Percentiles rank a stretch among this genome's conserved stretches.
phyloP scores from a whole-genome alignment of 805 yeast species.

The Wickerhamomyces silvicola region DNA sequence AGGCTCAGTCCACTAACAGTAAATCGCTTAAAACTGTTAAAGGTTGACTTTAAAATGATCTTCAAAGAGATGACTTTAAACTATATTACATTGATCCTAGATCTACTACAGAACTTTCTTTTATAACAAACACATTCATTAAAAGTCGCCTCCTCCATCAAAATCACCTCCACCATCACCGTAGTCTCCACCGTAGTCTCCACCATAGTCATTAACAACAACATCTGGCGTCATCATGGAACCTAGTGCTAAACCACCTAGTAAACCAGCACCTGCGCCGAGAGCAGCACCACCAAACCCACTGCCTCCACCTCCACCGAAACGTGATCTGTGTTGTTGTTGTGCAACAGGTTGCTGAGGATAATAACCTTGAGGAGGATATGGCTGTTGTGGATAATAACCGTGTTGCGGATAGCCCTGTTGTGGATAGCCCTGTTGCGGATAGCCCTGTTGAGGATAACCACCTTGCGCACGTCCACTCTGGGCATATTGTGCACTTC shows the following conservation, averaged over 20 bases:
- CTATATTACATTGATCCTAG: too few species aligned
- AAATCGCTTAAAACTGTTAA: too few species aligned
- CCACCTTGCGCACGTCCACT: too few species aligned
- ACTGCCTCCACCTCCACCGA: conserved; percentile 25
- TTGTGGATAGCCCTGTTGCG: conserved; percentile 17
- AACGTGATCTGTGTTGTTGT: conserved; percentile 26
- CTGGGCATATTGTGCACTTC: too few species aligned
- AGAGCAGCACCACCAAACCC: conserved; percentile 19
- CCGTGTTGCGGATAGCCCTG: conserved; percentile 18
- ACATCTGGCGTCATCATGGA: conserved; percentile 21
- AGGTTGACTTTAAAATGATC: conserved; percentile 1
- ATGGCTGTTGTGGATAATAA: conserved; percentile 10
- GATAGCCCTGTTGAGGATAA: conserved; percentile 17
- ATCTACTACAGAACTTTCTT: conserved; percentile 18
- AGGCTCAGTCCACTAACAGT: too few species aligned
- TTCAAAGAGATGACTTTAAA: too few species aligned
- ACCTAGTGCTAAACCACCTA: conserved; percentile 26
- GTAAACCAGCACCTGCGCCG: conserved; percentile 24
- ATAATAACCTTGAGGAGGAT: conserved; percentile 8
- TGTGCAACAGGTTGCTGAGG: conserved; percentile 23
- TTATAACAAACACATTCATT: conserved; percentile 32
- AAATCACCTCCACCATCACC: conserved; percentile 22
- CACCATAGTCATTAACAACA: conserved; percentile 19
- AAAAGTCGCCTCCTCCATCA: conserved; percentile 25
- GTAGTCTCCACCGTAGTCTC: conserved; percentile 20